A percentile compares a stretch with the other conserved stretches of the same genome.
Conservation (phyloP, 257 asterid genomes). For the Jacaranda copaia region DNA sequence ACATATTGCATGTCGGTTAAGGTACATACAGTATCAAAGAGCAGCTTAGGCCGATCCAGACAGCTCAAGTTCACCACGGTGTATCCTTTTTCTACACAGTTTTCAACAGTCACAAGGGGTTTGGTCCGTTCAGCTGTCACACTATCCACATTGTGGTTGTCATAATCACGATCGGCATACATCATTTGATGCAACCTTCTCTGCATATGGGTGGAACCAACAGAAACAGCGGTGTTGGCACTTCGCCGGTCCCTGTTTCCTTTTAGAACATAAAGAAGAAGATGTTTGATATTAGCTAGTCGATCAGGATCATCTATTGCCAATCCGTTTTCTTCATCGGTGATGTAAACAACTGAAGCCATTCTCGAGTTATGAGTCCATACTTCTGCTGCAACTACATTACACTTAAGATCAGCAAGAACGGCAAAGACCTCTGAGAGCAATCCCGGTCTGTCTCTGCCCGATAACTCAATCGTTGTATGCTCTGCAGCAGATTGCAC, state of each 20-base stretch:
- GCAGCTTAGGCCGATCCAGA: slow-evolving; percentile 68
- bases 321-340: slow-evolving; percentile 63
- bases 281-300: slow-evolving; percentile 67
- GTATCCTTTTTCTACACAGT: slow-evolving; percentile 61
- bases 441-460: slow-evolving; percentile 84
- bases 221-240: slow-evolving; percentile 75
- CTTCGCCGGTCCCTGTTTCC: slow-evolving; percentile 69
- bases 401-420: slow-evolving; percentile 78
- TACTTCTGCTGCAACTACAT: slow-evolving; percentile 83
- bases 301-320: slow-evolving; percentile 68
- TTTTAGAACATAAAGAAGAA: slow-evolving; percentile 66
- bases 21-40: slow-evolving; percentile 73
- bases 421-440: slow-evolving; percentile 87
- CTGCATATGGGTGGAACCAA: slow-evolving; percentile 71
- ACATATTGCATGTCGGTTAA: slow-evolving; percentile 77
- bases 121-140: slow-evolving; percentile 34
- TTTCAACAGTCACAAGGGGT: slow-evolving; percentile 53
- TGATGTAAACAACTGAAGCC: slow-evolving; percentile 82
- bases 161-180: slow-evolving; percentile 81
- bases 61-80: slow-evolving; percentile 57
- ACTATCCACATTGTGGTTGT: slow-evolving; percentile 32
- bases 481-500: slow-evolving; percentile 66
- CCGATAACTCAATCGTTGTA: slow-evolving; percentile 78
- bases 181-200: slow-evolving; percentile 89
- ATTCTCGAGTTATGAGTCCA: slow-evolving; percentile 95